Percentiles rank a stretch among this genome's conserved stretches.
phyloP scores from a whole-genome alignment of 2,329 filamentous ascomycete genomes.

The Aspergillus ibericus region DNA sequence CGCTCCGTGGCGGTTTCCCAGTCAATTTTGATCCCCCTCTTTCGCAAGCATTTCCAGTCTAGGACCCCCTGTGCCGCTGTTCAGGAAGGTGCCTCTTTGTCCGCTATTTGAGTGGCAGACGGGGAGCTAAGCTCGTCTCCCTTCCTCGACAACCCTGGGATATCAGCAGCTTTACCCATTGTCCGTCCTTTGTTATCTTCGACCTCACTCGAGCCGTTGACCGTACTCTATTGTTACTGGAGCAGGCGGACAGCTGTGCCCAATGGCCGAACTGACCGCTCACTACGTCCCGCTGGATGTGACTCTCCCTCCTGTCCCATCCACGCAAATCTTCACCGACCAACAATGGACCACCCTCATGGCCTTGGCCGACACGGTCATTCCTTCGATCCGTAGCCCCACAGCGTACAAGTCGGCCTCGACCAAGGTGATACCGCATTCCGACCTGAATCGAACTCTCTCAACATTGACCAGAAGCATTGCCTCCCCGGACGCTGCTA shows the following conservation, averaged over 20 bases:
- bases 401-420: constrained; percentile 33
- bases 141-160: background rate
- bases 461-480: constrained; percentile 26
- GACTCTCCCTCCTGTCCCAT: constrained; percentile 49
- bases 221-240: background rate
- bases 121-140: background rate
- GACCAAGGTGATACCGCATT: constrained; percentile 41
- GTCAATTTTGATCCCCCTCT: background rate
- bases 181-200: background rate
- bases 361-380: constrained; percentile 58
- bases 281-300: constrained; percentile 38
- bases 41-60: background rate
- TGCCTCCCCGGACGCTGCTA: constrained; percentile 33
- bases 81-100: background rate
- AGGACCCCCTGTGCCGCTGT: background rate
- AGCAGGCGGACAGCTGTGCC: background rate
- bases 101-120: background rate
- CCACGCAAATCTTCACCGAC: constrained; percentile 52
- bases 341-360: constrained; percentile 61
- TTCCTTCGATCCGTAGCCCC: constrained; percentile 53
- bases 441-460: constrained; percentile 44
- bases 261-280: constrained; percentile 23
- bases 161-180: too few relatives aligned
- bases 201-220: background rate
- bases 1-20: background rate